Conservation (phyloP, 2,329 filamentous ascomycete genomes). For the Neophaeococcomyces mojaviensis region DNA sequence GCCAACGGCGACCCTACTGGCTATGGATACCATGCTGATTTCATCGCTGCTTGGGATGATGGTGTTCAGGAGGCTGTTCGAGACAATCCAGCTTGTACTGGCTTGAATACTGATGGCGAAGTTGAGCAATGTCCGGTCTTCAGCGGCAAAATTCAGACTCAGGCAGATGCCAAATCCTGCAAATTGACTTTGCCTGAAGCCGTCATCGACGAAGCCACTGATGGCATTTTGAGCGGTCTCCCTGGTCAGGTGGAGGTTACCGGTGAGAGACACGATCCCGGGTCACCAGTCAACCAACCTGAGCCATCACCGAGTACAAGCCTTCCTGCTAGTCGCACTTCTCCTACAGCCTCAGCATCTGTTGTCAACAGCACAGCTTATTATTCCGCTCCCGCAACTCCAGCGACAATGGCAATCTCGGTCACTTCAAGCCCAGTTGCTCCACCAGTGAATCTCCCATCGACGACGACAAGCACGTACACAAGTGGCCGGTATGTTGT, state of each 20-base stretch:
- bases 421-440: background rate
- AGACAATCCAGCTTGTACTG: slow-evolving; percentile 56
- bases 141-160: slow-evolving; percentile 4
- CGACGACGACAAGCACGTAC: slow-evolving; percentile 6
- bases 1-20: slow-evolving; percentile 44
- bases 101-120: background rate
- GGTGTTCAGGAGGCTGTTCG: slow-evolving; percentile 60
- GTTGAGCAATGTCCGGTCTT: slow-evolving; percentile 7
- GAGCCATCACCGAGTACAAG: background rate
- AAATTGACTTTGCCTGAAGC: background rate
- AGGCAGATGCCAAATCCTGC: slow-evolving; percentile 4
- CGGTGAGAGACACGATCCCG: slow-evolving; percentile 6
- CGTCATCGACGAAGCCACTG: background rate
- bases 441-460: background rate
- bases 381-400: background rate
- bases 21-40: slow-evolving; percentile 54
- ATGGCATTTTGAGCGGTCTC: slow-evolving; percentile 2
- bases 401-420: background rate
- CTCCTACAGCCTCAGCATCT: background rate
- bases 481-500: slow-evolving; percentile 8
- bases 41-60: slow-evolving; percentile 66
- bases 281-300: background rate
- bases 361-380: background rate
- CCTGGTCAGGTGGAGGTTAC: slow-evolving; percentile 4
- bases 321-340: background rate